These are phyloP conservation scores for Isatis tinctoria DNA, from an alignment of 345 rosid genomes.

Conservation along the genomic window DNA sequence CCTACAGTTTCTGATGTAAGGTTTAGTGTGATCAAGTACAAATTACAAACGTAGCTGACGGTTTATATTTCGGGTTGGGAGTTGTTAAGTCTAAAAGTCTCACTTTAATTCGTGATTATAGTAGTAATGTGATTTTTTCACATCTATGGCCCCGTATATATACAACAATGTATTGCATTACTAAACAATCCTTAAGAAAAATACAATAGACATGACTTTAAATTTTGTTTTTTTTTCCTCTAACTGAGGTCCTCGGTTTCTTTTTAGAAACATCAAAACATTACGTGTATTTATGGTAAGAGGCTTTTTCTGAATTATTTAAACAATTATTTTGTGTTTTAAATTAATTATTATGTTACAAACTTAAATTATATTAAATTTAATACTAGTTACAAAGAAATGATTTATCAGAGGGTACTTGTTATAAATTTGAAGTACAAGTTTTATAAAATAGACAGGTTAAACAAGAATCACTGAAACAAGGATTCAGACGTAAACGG, in stretches of 20 bases:
- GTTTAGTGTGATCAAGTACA: not conserved
- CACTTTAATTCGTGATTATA: not conserved
- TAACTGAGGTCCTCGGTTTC: not conserved
- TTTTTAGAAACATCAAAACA: not conserved
- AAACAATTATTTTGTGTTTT: too few species aligned
- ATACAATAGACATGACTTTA: not conserved
- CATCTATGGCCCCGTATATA: not conserved
- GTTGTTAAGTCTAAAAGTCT: not conserved
- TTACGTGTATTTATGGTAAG: not conserved
- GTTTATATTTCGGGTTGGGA: not conserved
- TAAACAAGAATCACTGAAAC: too few species aligned
- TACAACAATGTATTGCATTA: not conserved
- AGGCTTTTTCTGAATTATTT: not conserved
- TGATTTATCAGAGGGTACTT: too few species aligned
- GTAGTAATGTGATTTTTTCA: not conserved
- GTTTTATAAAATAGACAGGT: too few species aligned
- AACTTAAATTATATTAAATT: too few species aligned
- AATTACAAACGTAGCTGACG: not conserved
- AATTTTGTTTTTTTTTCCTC: not conserved
- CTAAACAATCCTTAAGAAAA: not conserved
- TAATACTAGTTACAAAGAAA: too few species aligned
- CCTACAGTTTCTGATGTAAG: not conserved
- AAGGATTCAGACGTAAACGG: too few species aligned
- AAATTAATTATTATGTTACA: too few species aligned
- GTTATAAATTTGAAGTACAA: too few species aligned